Conservation (phyloP, 1,284 basidiomycete genomes). For the Apiotrichum domesticum region DNA sequence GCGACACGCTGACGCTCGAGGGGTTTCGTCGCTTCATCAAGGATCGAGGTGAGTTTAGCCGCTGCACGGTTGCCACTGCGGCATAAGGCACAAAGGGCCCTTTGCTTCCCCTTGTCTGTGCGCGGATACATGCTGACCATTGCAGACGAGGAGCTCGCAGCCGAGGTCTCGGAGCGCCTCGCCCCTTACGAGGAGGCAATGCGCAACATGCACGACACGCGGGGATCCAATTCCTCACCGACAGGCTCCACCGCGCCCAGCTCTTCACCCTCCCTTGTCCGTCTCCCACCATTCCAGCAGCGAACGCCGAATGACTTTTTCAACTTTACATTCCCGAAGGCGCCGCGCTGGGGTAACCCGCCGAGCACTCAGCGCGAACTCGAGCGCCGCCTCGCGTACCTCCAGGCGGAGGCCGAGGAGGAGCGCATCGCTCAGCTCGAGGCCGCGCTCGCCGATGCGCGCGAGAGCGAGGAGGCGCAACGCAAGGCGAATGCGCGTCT, state of each 20-base stretch:
- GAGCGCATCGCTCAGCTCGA: slow-evolving; percentile 30
- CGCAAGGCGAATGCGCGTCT: slow-evolving; percentile 32
- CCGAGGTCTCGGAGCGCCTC: slow-evolving; percentile 1
- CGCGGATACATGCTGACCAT: neutral
- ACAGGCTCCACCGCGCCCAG: neutral
- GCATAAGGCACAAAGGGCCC: too few relatives aligned
- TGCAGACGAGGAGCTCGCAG: neutral
- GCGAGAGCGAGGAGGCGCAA: slow-evolving; percentile 34
- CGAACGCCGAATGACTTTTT: neutral
- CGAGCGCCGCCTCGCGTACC: neutral
- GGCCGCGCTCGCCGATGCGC: slow-evolving; percentile 32
- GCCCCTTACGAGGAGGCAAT: neutral
- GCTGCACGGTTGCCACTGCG: neutral
- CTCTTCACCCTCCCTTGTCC: neutral
- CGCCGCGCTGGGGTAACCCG: neutral
- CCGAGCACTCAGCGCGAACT: neutral
- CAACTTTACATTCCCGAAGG: neutral
- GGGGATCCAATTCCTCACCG: neutral
- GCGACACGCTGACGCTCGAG: slow-evolving; percentile 15
- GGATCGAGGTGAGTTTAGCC: slow-evolving; percentile 5
- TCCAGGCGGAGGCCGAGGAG: slow-evolving; percentile 24
- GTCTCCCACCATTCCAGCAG: neutral
- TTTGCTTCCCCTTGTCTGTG: neutral
- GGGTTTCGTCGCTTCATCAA: slow-evolving; percentile 11
- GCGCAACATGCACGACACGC: neutral